A percentile compares a stretch with the other conserved stretches of the same genome.
Evolutionary conservation across 1,284 basidiomycete species (phyloP).

Genomic region (Ceratobasidium sp.): DNA sequence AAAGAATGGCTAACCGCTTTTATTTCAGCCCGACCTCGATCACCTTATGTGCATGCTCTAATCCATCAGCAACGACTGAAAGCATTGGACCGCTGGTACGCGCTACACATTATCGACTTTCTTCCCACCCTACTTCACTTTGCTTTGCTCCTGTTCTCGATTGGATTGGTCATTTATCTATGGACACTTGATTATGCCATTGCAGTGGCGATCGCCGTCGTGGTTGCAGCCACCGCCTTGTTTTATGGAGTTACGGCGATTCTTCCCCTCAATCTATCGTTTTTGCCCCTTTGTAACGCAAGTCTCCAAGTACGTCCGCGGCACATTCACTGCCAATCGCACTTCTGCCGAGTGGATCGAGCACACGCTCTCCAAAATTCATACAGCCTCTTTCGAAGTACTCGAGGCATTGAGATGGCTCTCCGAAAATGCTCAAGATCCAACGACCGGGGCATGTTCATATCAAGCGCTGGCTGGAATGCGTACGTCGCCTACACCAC

Average conservation of each 20-base stretch:
- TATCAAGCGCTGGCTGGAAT: conserved; percentile 12
- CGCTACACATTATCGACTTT: neutral
- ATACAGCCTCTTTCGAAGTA: neutral
- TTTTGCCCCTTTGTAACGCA: conserved; percentile 10
- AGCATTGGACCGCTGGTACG: conserved; percentile 13
- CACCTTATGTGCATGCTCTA: neutral
- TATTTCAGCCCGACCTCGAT: neutral
- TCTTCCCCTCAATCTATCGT: neutral
- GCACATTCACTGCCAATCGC: neutral
- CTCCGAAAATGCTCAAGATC: neutral
- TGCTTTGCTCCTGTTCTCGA: conserved; percentile 34
- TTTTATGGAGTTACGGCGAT: neutral
- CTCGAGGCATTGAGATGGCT: neutral
- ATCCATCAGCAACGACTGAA: neutral
- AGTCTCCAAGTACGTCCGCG: neutral
- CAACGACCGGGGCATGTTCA: neutral
- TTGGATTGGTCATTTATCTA: conserved; percentile 20
- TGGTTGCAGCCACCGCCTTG: neutral
- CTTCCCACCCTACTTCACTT: conserved; percentile 25
- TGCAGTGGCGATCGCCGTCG: neutral
- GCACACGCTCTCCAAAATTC: neutral
- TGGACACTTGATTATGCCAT: conserved; percentile 12
- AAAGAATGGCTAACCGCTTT: neutral
- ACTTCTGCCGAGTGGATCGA: neutral
- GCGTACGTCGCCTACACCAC: no score